Evolutionary conservation across 345 rosid species (phyloP), one percentile per base, ranked within the genome.

Genomic region (Hevea brasiliensis): DNA sequence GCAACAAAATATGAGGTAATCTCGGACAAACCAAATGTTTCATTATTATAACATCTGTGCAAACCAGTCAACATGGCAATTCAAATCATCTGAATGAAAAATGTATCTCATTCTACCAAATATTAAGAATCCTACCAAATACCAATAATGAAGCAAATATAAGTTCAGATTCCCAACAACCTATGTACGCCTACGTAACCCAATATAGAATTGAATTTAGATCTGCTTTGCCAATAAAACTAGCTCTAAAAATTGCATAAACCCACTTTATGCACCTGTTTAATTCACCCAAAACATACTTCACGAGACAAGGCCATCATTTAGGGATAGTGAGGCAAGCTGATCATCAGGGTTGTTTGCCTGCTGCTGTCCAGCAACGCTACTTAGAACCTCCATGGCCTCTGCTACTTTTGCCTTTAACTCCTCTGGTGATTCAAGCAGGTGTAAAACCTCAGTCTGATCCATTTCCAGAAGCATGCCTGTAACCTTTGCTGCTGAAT

Each of bases 381-480:
- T 73, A 65, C 81, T 68, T 15, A 78, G 77, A 9, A 78, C 81
- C 15, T 78, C 81, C 81, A 78, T 69, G 17, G 82, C 82, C 68
- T 79, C 82, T 0, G 82, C 72, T 5, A 79, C 79, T 53, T 74
- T 79, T n/a, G 76, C 75, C 57, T 79, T 74, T 57, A 79, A 23
- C 7, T 79, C 78, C 40, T 74, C 79, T 3, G 82, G 82, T 13
- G 82, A 79, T 37, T 79, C 69, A n/a, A n/a, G n/a, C n/a, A n/a
- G n/a, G n/a, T n/a, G n/a, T n/a, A n/a, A n/a, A n/a, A n/a, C n/a
- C n/a, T 79, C 82, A 1, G 82, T 57, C 75, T 79, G 79, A 59
- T 79, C 82, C 82, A 79, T 79, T 76, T 79, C 82, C 44, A 79
- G 63, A 50, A 79, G 81, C 81, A 79, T 79, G 27, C 81, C 81